phyloP scores from a whole-genome alignment of 345 rosid genomes.

The Cardiospermum halicacabum region DNA sequence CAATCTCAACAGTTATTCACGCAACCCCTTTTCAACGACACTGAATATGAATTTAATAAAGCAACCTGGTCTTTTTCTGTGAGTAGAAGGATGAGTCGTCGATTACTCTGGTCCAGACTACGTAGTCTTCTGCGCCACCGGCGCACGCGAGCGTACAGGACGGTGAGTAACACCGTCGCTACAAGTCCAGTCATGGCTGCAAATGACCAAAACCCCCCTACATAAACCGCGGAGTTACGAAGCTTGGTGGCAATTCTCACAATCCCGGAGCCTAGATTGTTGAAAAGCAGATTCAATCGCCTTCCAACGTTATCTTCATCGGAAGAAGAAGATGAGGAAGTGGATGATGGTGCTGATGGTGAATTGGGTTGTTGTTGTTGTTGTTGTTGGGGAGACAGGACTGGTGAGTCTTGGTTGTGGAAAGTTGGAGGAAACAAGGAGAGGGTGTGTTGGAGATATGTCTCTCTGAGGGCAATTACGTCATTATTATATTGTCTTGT shows the following conservation, averaged over 20 bases:
- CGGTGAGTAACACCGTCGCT: constrained; percentile 22
- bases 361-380: constrained; percentile 7
- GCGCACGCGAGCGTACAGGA: constrained; percentile 17
- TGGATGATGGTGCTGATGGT: constrained; percentile 5
- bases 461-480: constrained; percentile 10
- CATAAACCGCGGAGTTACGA: constrained; percentile 4
- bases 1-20: neutral
- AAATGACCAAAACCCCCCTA: constrained; percentile 29
- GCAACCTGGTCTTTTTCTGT: constrained; percentile 47
- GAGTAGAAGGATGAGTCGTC: constrained; percentile 21
- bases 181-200: constrained; percentile 17
- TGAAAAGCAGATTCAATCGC: constrained; percentile 8
- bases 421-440: constrained; percentile 32
- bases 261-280: constrained; percentile 19
- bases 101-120: constrained; percentile 22
- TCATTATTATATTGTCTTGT: constrained; percentile 11
- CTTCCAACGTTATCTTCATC: constrained; percentile 4
- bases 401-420: constrained; percentile 30
- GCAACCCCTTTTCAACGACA: neutral
- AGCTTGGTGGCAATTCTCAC: constrained; percentile 23
- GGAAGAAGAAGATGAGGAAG: constrained; percentile 11
- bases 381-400: constrained; percentile 4
- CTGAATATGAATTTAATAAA: neutral
- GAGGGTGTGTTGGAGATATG: constrained; percentile 10
- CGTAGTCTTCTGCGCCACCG: constrained; percentile 24